These are phyloP conservation scores for Camellia sinensis DNA, from an alignment of 148 eudicot species.

Conservation along the genomic window DNA sequence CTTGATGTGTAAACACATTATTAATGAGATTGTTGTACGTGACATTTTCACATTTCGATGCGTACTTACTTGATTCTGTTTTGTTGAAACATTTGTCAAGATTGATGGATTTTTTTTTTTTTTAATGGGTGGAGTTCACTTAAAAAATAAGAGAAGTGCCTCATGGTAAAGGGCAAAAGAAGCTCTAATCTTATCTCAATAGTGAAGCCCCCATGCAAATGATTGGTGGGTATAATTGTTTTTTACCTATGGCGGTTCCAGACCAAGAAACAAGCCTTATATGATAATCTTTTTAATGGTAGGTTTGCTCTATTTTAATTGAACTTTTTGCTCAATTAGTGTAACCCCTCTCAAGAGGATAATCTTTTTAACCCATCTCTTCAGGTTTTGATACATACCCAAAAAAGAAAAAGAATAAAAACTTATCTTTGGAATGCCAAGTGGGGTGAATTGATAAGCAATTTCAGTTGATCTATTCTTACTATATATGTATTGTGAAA, in stretches of 20 bases:
- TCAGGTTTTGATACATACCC: background rate
- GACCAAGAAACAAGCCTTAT: constrained; percentile 10
- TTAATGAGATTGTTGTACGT: too few relatives aligned
- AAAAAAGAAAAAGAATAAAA: constrained; percentile 12
- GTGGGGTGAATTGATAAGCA: constrained; percentile 22
- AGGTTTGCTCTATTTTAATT: constrained; percentile 10
- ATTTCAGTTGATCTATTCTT: constrained; percentile 10
- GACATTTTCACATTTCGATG: too few relatives aligned
- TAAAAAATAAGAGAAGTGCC: background rate
- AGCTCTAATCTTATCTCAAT: constrained; percentile 5
- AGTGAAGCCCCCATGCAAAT: constrained; percentile 10
- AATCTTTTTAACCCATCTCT: background rate
- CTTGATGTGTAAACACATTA: too few relatives aligned
- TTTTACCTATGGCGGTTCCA: background rate
- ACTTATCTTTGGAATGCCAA: constrained; percentile 13
- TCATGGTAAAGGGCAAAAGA: background rate
- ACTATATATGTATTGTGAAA: background rate
- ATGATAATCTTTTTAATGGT: background rate
- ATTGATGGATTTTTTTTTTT: too few relatives aligned
- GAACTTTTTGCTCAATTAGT: background rate
- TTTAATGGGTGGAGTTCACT: background rate
- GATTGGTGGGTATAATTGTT: constrained; percentile 11
- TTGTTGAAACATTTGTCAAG: too few relatives aligned
- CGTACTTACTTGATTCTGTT: too few relatives aligned
- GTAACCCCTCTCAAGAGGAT: background rate